phyloP scores from a whole-genome alignment of 2,329 filamentous ascomycete genomes.

The Didymella keratinophila region DNA sequence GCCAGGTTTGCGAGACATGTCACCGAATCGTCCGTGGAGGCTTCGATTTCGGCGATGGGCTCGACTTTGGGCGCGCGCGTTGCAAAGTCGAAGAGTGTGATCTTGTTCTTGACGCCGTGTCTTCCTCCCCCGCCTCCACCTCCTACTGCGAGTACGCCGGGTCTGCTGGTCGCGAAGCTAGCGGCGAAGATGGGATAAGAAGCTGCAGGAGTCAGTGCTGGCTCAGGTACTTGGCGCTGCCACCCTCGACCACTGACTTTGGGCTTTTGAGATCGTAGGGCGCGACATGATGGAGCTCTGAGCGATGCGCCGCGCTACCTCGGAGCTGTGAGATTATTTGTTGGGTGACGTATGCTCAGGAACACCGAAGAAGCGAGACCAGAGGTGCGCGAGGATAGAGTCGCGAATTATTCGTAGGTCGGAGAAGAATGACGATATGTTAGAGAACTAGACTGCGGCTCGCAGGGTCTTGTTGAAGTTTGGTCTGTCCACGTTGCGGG shows the following conservation, averaged over 20 bases:
- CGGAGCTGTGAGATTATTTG: constrained; percentile 5
- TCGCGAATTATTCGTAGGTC: neutral
- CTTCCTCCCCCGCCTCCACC: constrained; percentile 83
- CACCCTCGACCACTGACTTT: constrained; percentile 25
- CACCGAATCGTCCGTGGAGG: constrained; percentile 89
- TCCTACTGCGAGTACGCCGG: constrained; percentile 78
- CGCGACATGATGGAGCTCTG: constrained; percentile 37
- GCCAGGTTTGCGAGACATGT: constrained; percentile 78
- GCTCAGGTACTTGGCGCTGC: neutral
- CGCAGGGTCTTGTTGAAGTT: constrained; percentile 4
- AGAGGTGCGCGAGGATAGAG: neutral
- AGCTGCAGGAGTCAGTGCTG: constrained; percentile 24
- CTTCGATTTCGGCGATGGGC: constrained; percentile 73
- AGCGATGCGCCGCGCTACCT: constrained; percentile 21
- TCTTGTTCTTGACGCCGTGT: constrained; percentile 76
- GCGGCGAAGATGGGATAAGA: constrained; percentile 83
- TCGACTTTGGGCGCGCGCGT: constrained; percentile 68
- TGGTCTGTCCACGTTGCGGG: constrained; percentile 25
- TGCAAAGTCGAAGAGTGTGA: constrained; percentile 74
- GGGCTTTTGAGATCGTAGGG: constrained; percentile 42
- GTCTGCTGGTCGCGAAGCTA: constrained; percentile 80
- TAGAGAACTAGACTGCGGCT: neutral
- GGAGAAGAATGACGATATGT: neutral
- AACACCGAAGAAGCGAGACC: neutral
- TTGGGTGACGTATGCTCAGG: constrained; percentile 12